phyloP scores from a whole-genome alignment of 768 basidiomycete genomes.

The Leccinellum rugosiceps region DNA sequence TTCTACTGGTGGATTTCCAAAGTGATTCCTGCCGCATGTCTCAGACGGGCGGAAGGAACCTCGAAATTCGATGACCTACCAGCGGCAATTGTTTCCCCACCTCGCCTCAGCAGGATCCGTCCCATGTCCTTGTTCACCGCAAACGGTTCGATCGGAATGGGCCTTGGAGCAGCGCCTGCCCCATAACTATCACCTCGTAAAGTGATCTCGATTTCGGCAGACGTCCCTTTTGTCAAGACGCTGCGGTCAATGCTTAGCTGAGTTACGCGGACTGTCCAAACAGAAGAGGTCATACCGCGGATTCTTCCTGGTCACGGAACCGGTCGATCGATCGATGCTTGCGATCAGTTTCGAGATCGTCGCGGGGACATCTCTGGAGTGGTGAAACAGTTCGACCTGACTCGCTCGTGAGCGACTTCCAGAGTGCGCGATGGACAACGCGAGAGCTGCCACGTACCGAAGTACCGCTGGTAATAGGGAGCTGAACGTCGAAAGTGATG shows the following conservation, averaged over 20 bases:
- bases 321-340: conserved; percentile 74
- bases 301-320: conserved; percentile 67
- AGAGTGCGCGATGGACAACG: background rate
- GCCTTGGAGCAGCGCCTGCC: conserved; percentile 40
- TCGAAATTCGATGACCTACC: conserved; percentile 42
- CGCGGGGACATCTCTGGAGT: conserved; percentile 89
- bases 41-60: background rate
- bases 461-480: conserved; percentile 85
- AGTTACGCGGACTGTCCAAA: background rate
- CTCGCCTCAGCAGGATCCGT: conserved; percentile 77
- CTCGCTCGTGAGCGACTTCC: background rate
- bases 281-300: conserved; percentile 56
- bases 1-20: conserved; percentile 37
- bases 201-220: conserved; percentile 83
- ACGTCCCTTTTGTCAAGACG: conserved; percentile 78
- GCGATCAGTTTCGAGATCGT: conserved; percentile 79
- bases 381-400: conserved; percentile 92
- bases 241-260: conserved; percentile 38
- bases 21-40: conserved; percentile 39
- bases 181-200: conserved; percentile 59
- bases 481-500: conserved; percentile 88
- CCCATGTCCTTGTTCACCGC: conserved; percentile 95
- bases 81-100: conserved; percentile 93
- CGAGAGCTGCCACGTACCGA: conserved; percentile 48
- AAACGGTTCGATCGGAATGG: conserved; percentile 87